Evolutionary conservation across 345 rosid genomes (phyloP), one percentile per base, ranked within the genome.

Genomic region (Boechera divaricarpa): DNA sequence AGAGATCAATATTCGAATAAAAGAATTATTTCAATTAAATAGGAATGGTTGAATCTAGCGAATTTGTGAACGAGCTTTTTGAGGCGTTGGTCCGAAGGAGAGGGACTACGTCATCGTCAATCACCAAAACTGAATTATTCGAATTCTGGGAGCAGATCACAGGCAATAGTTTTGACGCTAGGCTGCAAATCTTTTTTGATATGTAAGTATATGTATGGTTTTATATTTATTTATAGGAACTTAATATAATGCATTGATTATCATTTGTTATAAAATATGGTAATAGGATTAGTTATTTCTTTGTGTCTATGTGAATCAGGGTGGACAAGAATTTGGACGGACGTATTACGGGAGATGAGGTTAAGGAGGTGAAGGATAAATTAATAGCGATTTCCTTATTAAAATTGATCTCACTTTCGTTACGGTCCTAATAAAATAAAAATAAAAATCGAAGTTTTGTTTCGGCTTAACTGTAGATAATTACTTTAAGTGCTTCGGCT

Each of bases 321-420:
- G 98, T 90, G 73, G 94, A 92, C 83, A 89, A 87, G 74, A 70
- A 92, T 67, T 84, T 85, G 21, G 96, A 92, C 64, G 98, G 96
- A 6, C 82, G 96, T 74, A 90, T 92, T 49, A 79, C 86, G 0
- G 86, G 85, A 80, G 90, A 89, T 55, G 98, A 92, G 42, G 96
- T 92, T 55, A 82, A 74, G 63, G 92, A 92, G 92, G 98, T 90
- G 66, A 83, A 52, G 1, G 7, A 32, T 44, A 41, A 33, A 35
- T n/a, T 21, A 41, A 5, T 21, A 68, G 5, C 0, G 4, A 53
- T 32, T 32, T 42, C 7, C 6, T 63, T 31, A 48, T 45, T 49
- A 16, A 21, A 10, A 54, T 39, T 10, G 24, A 62, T 44, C 13
- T 5, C 12, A 21, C 3, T 42, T 39, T 61, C 1, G 24, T 52